These are phyloP conservation scores for Backusella liffmaniae DNA, from an alignment of 192 early-diverging fungal genomes.

Conservation along the genomic window DNA sequence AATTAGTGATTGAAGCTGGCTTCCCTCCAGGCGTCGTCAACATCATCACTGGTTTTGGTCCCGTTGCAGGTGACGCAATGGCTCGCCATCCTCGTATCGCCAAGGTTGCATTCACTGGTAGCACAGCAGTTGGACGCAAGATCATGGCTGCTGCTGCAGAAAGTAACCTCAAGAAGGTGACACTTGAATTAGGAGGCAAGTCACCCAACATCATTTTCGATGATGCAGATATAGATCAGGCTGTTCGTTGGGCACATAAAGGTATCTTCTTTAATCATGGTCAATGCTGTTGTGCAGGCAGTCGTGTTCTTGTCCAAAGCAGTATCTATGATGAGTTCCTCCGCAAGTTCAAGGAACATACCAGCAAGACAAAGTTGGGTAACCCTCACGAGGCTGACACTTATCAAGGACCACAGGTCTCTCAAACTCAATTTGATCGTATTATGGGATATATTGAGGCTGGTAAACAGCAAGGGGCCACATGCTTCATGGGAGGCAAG, in stretches of 20 bases:
- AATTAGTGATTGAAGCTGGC: slow-evolving; percentile 61
- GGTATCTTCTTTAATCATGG: slow-evolving; percentile 81
- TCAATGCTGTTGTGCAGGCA: slow-evolving; percentile 79
- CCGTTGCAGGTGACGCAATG: slow-evolving; percentile 58
- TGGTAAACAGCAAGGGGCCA: slow-evolving; percentile 61
- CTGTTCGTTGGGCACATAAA: slow-evolving; percentile 60
- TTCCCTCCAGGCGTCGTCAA: slow-evolving; percentile 79
- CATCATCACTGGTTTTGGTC: slow-evolving; percentile 78
- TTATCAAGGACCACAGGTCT: slow-evolving; percentile 73
- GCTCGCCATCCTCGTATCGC: slow-evolving; percentile 65
- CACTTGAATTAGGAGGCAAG: slow-evolving; percentile 87
- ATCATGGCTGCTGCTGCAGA: slow-evolving; percentile 60
- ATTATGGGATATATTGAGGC: slow-evolving; percentile 60
- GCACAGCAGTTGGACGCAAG: slow-evolving; percentile 61
- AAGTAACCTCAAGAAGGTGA: slow-evolving; percentile 69
- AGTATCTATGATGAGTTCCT: slow-evolving; percentile 71
- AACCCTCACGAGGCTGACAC: slow-evolving; percentile 61
- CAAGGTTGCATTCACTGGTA: slow-evolving; percentile 79
- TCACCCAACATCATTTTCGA: slow-evolving; percentile 75
- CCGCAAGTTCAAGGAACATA: slow-evolving; percentile 49
- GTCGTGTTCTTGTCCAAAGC: slow-evolving; percentile 75
- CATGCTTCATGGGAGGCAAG: slow-evolving; percentile 53
- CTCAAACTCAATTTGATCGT: slow-evolving; percentile 57
- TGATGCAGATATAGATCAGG: slow-evolving; percentile 72
- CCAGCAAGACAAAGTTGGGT: slow-evolving; percentile 60